These are phyloP conservation scores for Puccinia hordei DNA, from an alignment of 1,284 basidiomycete genomes.

Conservation along the genomic window DNA sequence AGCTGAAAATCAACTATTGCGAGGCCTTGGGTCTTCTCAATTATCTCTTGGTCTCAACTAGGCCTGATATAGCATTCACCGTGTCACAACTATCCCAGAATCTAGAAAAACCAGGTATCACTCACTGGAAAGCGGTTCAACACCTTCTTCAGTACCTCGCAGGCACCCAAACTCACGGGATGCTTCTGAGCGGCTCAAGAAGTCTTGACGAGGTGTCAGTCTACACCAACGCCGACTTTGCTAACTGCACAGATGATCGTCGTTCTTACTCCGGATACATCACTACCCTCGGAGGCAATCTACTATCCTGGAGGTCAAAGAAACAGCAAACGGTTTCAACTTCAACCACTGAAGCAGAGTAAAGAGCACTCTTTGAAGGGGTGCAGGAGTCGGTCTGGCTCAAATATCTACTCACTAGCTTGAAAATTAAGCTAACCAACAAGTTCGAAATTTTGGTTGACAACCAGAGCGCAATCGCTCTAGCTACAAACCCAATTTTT, in stretches of 20 bases:
- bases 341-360: background rate
- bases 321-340: conserved; percentile 11
- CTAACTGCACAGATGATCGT: conserved; percentile 5
- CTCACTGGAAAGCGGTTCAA: conserved; percentile 26
- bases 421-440: background rate
- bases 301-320: background rate
- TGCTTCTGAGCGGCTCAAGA: background rate
- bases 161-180: background rate
- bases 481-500: background rate
- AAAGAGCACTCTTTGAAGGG: conserved; percentile 4
- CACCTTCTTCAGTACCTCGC: background rate
- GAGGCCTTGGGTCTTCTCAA: conserved; percentile 28
- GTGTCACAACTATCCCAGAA: background rate
- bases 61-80: conserved; percentile 24
- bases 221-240: background rate
- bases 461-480: background rate
- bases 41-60: conserved; percentile 3
- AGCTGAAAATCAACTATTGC: conserved; percentile 7
- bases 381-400: background rate
- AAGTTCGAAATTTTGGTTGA: background rate
- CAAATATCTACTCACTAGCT: background rate
- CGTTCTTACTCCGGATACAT: conserved; percentile 6
- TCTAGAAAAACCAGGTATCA: conserved; percentile 14
- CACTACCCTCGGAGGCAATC: background rate
- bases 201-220: background rate